Evolutionary conservation across 345 rosid genomes (phyloP).

Genomic region (Kandelia obovata): DNA sequence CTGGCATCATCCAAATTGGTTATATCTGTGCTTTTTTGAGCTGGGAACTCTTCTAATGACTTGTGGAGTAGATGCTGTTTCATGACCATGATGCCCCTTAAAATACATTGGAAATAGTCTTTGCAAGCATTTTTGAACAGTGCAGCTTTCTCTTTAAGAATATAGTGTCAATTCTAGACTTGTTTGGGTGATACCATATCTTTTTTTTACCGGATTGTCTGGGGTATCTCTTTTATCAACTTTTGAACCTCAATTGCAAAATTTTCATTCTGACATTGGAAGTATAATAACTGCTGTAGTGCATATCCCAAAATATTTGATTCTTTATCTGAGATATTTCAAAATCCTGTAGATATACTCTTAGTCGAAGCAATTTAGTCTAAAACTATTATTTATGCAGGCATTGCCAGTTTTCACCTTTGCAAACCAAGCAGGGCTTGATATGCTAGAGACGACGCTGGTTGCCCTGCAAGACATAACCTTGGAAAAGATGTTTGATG

Average conservation of each 20-base stretch:
- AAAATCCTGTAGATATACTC: background rate
- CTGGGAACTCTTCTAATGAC: too few species aligned
- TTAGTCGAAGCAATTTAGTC: constrained; percentile 4
- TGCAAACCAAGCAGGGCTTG: constrained; percentile 95
- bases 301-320: too few species aligned
- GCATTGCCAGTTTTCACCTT: constrained; percentile 92
- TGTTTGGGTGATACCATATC: background rate
- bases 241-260: background rate
- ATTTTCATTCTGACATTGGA: background rate
- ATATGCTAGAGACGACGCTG: constrained; percentile 95
- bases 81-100: background rate
- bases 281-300: background rate
- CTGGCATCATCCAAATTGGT: background rate
- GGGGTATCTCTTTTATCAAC: background rate
- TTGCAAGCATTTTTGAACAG: too few species aligned
- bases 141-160: too few species aligned
- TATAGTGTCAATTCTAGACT: background rate
- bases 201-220: background rate
- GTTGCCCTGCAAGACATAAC: constrained; percentile 91
- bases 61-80: too few species aligned
- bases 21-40: too few species aligned
- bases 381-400: constrained; percentile 35
- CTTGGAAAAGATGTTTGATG: constrained; percentile 93
- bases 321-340: background rate
- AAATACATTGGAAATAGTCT: background rate